Evolutionary conservation across 768 basidiomycete genomes (phyloP).

Genomic region (Xerocomellus amylosporus): DNA sequence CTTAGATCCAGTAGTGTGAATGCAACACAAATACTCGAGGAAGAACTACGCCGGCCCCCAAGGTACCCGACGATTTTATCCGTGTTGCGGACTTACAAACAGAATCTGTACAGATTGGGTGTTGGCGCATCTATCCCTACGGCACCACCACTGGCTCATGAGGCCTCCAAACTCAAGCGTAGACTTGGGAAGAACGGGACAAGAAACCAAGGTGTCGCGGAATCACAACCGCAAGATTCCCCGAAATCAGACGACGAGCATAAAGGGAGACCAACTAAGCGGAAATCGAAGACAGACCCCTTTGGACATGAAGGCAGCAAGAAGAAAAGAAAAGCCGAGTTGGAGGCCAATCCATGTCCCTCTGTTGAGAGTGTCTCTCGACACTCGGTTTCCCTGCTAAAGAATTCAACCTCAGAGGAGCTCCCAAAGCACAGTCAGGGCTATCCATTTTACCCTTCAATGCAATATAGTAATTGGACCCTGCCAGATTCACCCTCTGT

Average conservation of each 20-base stretch:
- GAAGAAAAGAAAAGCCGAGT: constrained; percentile 45
- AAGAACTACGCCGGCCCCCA: constrained; percentile 65
- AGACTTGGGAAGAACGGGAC: constrained; percentile 50
- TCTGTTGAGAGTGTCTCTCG: background rate
- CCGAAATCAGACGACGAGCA: constrained; percentile 48
- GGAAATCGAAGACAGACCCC: constrained; percentile 58
- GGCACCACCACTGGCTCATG: constrained; percentile 43
- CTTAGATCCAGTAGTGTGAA: constrained; percentile 31
- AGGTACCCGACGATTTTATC: constrained; percentile 43
- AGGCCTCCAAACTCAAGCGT: constrained; percentile 59
- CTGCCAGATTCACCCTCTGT: constrained; percentile 5
- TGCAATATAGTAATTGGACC: constrained; percentile 1
- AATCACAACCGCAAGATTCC: constrained; percentile 20
- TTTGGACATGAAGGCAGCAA: constrained; percentile 42
- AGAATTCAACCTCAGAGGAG: background rate
- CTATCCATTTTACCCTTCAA: background rate
- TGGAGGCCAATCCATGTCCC: background rate
- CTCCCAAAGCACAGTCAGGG: constrained; percentile 12
- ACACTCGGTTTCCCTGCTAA: background rate
- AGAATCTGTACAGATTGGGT: constrained; percentile 51
- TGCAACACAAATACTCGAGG: constrained; percentile 56
- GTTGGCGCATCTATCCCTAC: constrained; percentile 67
- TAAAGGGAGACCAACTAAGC: constrained; percentile 54
- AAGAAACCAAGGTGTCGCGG: constrained; percentile 47
- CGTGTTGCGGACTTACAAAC: background rate